Evolutionary conservation across 257 asterid genomes (phyloP).

Genomic region (Ilex asprella): DNA sequence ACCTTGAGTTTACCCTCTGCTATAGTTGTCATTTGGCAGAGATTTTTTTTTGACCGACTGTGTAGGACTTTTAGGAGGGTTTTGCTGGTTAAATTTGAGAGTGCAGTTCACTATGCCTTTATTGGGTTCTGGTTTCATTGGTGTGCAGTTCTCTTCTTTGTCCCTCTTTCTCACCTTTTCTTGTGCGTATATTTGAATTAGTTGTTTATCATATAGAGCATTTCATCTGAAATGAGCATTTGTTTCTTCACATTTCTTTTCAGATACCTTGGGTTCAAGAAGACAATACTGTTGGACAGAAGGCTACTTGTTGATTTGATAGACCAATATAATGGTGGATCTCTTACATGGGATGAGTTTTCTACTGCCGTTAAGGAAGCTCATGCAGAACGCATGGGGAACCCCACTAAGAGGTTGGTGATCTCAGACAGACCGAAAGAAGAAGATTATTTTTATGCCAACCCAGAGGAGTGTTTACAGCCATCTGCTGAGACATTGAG

Average conservation of each 20-base stretch:
- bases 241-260: slow-evolving; percentile 8
- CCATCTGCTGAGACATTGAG: slow-evolving; percentile 36
- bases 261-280: slow-evolving; percentile 89
- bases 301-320: slow-evolving; percentile 59
- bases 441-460: slow-evolving; percentile 93
- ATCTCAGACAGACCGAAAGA: slow-evolving; percentile 93
- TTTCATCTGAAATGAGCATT: neutral
- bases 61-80: too few relatives aligned
- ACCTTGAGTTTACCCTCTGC: too few relatives aligned
- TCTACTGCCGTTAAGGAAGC: slow-evolving; percentile 65
- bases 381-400: slow-evolving; percentile 83
- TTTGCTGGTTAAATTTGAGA: too few relatives aligned
- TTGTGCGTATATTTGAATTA: too few relatives aligned
- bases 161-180: too few relatives aligned
- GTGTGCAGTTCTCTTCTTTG: too few relatives aligned
- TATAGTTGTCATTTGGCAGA: neutral
- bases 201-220: too few relatives aligned
- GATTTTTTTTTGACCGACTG: neutral
- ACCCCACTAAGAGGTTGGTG: slow-evolving; percentile 55
- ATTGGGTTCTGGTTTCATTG: too few relatives aligned
- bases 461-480: slow-evolving; percentile 84
- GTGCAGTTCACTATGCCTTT: too few relatives aligned
- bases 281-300: slow-evolving; percentile 74
- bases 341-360: slow-evolving; percentile 81
- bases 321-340: slow-evolving; percentile 57